Conservation (phyloP, 2,329 filamentous ascomycete species). For the Incumbomyces delicatus region DNA sequence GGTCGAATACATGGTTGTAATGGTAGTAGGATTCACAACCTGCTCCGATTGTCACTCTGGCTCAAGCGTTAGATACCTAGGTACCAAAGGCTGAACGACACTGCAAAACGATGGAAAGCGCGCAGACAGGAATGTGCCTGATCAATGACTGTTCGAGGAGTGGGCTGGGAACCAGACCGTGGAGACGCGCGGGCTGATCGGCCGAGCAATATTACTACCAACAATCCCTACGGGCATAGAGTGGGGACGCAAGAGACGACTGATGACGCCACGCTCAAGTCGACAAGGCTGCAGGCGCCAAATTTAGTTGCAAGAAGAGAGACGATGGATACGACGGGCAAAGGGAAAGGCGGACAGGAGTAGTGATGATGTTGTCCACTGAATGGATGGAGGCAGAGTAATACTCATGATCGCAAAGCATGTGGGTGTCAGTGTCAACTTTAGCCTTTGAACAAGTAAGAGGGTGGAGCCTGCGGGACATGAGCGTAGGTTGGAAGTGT, state of each 20-base stretch:
- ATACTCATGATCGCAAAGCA: no score
- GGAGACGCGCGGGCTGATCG: slow-evolving; percentile 1
- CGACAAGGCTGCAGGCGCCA: background rate
- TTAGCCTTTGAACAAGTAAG: background rate
- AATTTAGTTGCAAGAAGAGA: no score
- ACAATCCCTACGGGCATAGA: no score
- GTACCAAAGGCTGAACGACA: background rate
- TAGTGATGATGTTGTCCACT: background rate
- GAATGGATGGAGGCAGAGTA: background rate
- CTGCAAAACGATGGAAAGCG: background rate
- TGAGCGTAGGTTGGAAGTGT: background rate
- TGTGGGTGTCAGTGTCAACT: background rate
- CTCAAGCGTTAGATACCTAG: background rate
- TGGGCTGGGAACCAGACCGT: background rate
- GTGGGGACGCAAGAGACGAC: background rate
- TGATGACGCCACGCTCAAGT: background rate
- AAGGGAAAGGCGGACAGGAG: background rate
- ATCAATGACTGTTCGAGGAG: background rate
- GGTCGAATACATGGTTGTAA: no score
- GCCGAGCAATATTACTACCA: background rate
- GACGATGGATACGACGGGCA: background rate
- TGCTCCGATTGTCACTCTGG: no score
- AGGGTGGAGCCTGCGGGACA: background rate
- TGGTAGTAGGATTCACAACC: no score
- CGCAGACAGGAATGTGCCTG: background rate